Percentiles rank a stretch among this genome's conserved stretches.
These are phyloP conservation scores for Microcos paniculata DNA, from an alignment of 345 rosid species.

Conservation along the genomic window DNA sequence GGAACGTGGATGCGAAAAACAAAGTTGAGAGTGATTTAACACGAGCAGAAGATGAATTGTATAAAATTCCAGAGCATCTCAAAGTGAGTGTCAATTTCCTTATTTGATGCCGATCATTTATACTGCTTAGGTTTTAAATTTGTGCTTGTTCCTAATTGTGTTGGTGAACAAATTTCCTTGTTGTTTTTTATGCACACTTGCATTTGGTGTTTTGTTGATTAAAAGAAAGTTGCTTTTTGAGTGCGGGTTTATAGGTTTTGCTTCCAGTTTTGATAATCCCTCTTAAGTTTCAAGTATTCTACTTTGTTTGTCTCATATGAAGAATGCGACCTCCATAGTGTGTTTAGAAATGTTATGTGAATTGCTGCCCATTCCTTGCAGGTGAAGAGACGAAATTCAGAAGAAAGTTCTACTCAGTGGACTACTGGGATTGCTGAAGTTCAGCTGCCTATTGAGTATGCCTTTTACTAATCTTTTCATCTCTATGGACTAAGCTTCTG, in stretches of 20 bases:
- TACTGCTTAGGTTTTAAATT: not conserved
- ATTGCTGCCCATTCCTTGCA: conserved; percentile 22
- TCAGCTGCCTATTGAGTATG: conserved; percentile 94
- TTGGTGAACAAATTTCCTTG: not conserved
- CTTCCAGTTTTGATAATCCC: not conserved
- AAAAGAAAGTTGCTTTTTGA: not conserved
- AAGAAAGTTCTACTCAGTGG: conserved; percentile 99
- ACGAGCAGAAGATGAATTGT: conserved; percentile 84
- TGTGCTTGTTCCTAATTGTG: not conserved
- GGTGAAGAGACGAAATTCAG: conserved; percentile 87
- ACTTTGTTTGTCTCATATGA: not conserved
- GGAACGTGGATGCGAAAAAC: conserved; percentile 40
- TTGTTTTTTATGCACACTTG: not conserved
- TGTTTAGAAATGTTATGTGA: not conserved
- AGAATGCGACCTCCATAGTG: not conserved
- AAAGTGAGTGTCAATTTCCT: conserved; percentile 44
- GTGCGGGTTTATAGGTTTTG: not conserved
- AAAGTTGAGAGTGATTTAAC: conserved; percentile 72
- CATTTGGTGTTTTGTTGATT: not conserved
- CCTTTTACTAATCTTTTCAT: not conserved
- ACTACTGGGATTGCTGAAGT: conserved; percentile 98
- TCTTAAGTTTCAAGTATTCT: not conserved
- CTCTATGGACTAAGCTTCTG: conserved; percentile 1
- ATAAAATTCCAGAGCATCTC: conserved; percentile 93
- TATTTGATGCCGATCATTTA: not conserved